These are phyloP conservation scores for Testicularia cyperi DNA, from an alignment of 1,284 basidiomycete species.

Conservation along the genomic window DNA sequence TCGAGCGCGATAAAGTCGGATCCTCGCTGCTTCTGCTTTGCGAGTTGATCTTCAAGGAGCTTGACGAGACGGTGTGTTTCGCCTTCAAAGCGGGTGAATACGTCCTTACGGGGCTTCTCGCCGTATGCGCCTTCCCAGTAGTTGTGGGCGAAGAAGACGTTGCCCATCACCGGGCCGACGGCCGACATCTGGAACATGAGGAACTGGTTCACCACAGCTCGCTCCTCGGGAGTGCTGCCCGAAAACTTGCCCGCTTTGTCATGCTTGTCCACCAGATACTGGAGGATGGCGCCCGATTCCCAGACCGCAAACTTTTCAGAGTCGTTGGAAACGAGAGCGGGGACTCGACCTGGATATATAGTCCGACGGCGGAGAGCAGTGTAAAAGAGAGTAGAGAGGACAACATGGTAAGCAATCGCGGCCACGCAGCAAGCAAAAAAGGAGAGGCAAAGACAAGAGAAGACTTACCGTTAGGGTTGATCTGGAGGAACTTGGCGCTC, in stretches of 20 bases:
- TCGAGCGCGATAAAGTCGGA: conserved; percentile 45
- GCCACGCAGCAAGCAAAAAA: no score
- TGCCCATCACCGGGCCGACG: conserved; percentile 42
- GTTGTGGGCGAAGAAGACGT: conserved; percentile 23
- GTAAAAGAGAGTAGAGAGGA: no score
- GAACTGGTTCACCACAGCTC: conserved; percentile 41
- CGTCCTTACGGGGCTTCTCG: conserved; percentile 36
- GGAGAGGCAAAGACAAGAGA: no score
- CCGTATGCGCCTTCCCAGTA: conserved; percentile 30
- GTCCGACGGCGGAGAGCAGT: no score
- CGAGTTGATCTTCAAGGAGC: conserved; percentile 45
- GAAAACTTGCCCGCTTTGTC: conserved; percentile 34
- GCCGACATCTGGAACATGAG: conserved; percentile 45
- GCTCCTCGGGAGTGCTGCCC: conserved; percentile 40
- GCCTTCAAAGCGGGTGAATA: conserved; percentile 44
- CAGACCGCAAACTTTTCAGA: conserved; percentile 42
- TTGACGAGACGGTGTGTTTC: conserved; percentile 49
- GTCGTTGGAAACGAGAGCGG: conserved; percentile 50
- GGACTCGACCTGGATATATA: conserved; percentile 24
- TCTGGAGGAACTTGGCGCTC: conserved; percentile 42
- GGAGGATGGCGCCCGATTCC: conserved; percentile 49
- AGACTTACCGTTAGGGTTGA: conserved; percentile 43
- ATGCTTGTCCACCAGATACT: conserved; percentile 49
- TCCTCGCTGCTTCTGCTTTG: conserved; percentile 34
- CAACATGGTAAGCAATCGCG: no score